Base-by-base conservation (phyloP, 2,329 filamentous ascomycete genomes). In the Xylariaceae sp. region DNA sequence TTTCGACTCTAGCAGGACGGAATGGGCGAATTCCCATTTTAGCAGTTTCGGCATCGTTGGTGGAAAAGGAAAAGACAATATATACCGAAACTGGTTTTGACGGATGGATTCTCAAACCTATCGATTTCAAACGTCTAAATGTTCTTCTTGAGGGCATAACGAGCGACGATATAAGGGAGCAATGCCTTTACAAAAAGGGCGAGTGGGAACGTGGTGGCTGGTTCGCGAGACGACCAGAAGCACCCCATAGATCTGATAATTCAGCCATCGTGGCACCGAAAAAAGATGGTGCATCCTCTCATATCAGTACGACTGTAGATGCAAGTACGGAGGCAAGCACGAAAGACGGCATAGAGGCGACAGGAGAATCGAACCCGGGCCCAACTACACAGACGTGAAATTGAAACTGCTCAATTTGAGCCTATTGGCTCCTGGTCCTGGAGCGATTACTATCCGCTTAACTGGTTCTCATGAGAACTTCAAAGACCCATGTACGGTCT, bases 41-140 rank as follows among this genome's bases (percentile, higher is more conserved):
- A 55, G 90, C 88, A 0, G 88, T 95, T 0, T 95, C 89, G 0
- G 89, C 90, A 6, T 92, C 88, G 1, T 70, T 95, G 2, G 60
- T 86, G 1, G 90, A 95, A 62, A 76, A 73, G 16, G 78, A 90
- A 36, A 77, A 71, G 40, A 72, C 83, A 33, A 77, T 67, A 0
- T 95, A 95, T 55, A 77, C 89, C 35, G 75, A 86, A 36, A 82
- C 82, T 6, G 90, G 90, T 0, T 95, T 95, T 55, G 89, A 95
- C 55, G 90, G 86, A 20, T 95, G 89, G 89, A 90, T 95, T 21
- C 70, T 94, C 46, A 95, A 95, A 59, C 89, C 89, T 0, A 86
- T 95, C 36, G 83, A 92, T 49, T 94, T 95, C 61, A 80, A 82
- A 54, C 77, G 88, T 7, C 72, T 95, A 0, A 80, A 80, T 47